Evolutionary conservation across 2,329 filamentous ascomycete species (phyloP), one percentile per base, ranked within the genome.

Genomic region (Aspergillus sp.): DNA sequence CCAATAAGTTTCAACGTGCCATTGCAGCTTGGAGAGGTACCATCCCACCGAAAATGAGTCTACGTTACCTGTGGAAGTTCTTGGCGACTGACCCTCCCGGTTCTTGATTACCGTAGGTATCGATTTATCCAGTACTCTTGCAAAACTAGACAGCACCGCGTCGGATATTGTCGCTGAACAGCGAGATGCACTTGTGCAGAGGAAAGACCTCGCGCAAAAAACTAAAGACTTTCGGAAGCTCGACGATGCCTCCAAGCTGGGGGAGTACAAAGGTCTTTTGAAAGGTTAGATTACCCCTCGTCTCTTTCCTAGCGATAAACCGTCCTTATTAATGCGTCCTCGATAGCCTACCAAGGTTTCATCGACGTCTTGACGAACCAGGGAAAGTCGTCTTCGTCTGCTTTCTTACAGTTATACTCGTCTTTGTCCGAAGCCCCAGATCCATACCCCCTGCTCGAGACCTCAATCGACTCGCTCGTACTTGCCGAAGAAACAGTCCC

Each of bases 131-230:
- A 86, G 84, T 22, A 85, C 98, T 63, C 86, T 96, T 60, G 89
- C 91, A 32, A 90, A 85, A 64, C 87, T 99, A 62, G 95, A 99
- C 76, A 89, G 88, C 58, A 93, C 92, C 3, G 95, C 95, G n/a
- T 93, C 93, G 11, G 95, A 98, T 68, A 91, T 99, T 61, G 91
- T 98, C 52, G 81, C 89, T 48, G 92, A 96, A 72, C 96, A 99
- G 72, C 86, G 93, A 67, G 95, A 98, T 74, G 91, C 93, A n/a
- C 89, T 96, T 4, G 88, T 97, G 0, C 93, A 99, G 73, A 85
- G 95, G 53, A 99, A 99, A 72, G 96, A 99, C 60, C 81, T 99
- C 18, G 95, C 96, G n/a, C 93, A 97, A 71, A 98, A 97, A 81
- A 99, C 95, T 1, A 99, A 99, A 70, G 93, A 98, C 68, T 99